These are phyloP conservation scores for Aspergillus tamarii DNA, from an alignment of 2,329 filamentous ascomycete genomes.

Conservation along the genomic window DNA sequence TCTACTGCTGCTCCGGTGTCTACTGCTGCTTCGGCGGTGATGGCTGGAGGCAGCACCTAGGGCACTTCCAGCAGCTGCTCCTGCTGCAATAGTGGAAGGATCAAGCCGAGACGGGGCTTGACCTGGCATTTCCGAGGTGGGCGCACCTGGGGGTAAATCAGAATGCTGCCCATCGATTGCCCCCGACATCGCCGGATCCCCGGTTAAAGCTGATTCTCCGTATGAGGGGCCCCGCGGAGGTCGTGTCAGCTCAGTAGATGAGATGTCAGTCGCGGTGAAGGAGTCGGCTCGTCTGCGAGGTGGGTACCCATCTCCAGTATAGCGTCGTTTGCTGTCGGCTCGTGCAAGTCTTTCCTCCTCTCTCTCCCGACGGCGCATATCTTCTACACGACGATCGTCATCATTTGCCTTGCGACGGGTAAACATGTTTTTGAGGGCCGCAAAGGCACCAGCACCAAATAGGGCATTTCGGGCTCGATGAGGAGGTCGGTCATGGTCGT, in stretches of 20 bases:
- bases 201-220: conserved; percentile 39
- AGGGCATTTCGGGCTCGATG: conserved; percentile 63
- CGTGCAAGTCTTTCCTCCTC: conserved; percentile 58
- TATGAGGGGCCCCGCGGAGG: conserved; percentile 33
- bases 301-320: conserved; percentile 66
- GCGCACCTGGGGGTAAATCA: conserved; percentile 45
- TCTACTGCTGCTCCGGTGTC: conserved; percentile 25
- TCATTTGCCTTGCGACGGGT: conserved; percentile 60
- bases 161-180: conserved; percentile 33
- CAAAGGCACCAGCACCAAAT: conserved; percentile 70
- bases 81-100: conserved; percentile 33
- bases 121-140: conserved; percentile 38
- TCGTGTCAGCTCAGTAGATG: conserved; percentile 38
- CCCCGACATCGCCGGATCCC: conserved; percentile 34
- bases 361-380: conserved; percentile 53
- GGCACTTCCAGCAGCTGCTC: conserved; percentile 37
- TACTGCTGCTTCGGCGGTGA: conserved; percentile 34
- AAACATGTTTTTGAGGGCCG: conserved; percentile 60
- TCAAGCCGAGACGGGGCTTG: conserved; percentile 24
- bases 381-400: conserved; percentile 63
- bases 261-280: conserved; percentile 42
- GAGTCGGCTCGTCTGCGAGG: conserved; percentile 38
- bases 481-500: conserved; percentile 48
- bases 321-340: conserved; percentile 62
- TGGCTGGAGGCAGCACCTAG: conserved; percentile 33